Evolutionary conservation across 257 asterid genomes (phyloP).

Genomic region (Petunia axillaris): DNA sequence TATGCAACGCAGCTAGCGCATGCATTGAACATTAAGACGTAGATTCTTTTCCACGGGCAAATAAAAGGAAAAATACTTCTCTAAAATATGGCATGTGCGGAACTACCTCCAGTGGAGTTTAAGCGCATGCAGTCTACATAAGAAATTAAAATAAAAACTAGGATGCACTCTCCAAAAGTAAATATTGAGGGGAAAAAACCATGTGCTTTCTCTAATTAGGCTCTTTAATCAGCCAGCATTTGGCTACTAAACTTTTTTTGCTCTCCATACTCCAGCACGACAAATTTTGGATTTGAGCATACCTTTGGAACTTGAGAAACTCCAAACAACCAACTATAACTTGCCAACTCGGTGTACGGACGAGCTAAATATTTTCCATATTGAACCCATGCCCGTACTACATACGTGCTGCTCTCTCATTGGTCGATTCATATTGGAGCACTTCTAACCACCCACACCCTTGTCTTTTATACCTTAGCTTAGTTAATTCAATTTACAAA

Average conservation of each 20-base stretch:
- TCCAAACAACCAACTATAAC: not conserved
- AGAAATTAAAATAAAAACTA: too few species aligned
- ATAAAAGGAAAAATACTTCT: too few species aligned
- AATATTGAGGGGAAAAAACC: not conserved
- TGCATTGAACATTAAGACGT: not conserved
- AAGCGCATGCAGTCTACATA: too few species aligned
- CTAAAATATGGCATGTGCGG: too few species aligned
- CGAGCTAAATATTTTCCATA: not conserved
- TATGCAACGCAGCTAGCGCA: too few species aligned
- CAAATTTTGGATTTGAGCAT: not conserved
- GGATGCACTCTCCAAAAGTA: too few species aligned
- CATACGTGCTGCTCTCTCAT: not conserved
- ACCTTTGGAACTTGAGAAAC: conserved; percentile 5
- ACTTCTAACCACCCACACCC: not conserved
- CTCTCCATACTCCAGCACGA: not conserved
- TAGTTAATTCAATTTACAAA: not conserved
- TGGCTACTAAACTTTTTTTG: not conserved
- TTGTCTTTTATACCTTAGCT: not conserved
- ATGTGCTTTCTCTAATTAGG: not conserved
- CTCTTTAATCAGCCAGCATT: not conserved
- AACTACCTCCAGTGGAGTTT: too few species aligned
- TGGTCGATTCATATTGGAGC: conserved; percentile 2
- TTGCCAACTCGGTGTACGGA: conserved; percentile 21
- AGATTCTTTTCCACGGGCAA: not conserved
- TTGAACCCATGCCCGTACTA: not conserved